phyloP scores from a whole-genome alignment of 176 grass and related monocot species.

The Carex scoparia region DNA sequence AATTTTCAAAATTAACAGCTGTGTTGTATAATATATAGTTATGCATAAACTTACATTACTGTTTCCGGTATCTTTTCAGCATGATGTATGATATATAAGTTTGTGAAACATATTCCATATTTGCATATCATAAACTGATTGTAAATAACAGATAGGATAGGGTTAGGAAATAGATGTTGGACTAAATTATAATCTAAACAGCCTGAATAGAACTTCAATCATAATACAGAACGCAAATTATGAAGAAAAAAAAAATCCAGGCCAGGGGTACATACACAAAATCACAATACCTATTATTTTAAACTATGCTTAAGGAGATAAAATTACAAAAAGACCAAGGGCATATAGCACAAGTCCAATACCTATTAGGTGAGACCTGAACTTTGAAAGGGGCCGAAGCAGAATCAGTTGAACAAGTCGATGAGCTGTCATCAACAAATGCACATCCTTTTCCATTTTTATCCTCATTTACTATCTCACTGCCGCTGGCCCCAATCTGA shows the following conservation, averaged over 20 bases:
- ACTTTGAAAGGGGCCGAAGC: constrained; percentile 46
- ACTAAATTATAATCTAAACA: neutral
- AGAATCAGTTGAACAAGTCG: constrained; percentile 74
- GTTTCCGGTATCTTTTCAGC: neutral
- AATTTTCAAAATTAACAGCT: neutral
- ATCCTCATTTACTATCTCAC: constrained; percentile 47
- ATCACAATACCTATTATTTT: constrained; percentile 33
- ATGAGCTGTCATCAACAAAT: constrained; percentile 77
- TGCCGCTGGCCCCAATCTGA: constrained; percentile 32
- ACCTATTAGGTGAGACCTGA: constrained; percentile 73
- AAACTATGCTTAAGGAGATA: neutral
- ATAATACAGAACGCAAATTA: neutral
- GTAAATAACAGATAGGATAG: neutral
- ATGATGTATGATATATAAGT: neutral
- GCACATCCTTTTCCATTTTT: constrained; percentile 58
- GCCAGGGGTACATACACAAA: neutral
- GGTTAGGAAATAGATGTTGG: neutral
- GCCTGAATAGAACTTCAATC: neutral
- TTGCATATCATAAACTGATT: neutral
- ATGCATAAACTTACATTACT: neutral
- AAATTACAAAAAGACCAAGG: constrained; percentile 1
- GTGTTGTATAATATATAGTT: neutral
- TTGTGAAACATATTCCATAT: neutral
- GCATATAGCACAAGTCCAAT: constrained; percentile 11
- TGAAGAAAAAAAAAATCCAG: neutral